Percentiles rank a stretch among this genome's conserved stretches.
Evolutionary conservation across 139 green algal species (phyloP).

Genomic region (Protoeuglena noctilucae): DNA sequence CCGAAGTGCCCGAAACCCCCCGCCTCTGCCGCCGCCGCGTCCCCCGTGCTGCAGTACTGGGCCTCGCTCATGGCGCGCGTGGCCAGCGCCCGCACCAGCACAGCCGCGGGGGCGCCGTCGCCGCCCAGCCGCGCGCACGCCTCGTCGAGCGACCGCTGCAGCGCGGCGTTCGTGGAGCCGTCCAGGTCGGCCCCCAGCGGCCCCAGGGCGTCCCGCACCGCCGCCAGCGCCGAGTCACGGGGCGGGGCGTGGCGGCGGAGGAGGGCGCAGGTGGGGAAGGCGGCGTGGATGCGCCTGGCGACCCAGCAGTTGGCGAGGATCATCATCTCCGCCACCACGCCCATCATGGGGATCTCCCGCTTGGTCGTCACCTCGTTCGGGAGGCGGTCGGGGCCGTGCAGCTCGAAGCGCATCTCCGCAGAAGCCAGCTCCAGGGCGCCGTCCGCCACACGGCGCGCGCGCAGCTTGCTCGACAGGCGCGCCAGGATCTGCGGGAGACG

Average conservation of each 20-base stretch:
- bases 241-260: slow-evolving; percentile 52
- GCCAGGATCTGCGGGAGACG: not conserved
- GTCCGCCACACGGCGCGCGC: slow-evolving; percentile 21
- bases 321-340: slow-evolving; percentile 38
- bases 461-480: slow-evolving; percentile 18
- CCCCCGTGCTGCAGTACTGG: slow-evolving; percentile 73
- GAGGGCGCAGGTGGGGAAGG: slow-evolving; percentile 53
- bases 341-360: slow-evolving; percentile 32
- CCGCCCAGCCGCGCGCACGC: no score
- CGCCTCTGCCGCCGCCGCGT: slow-evolving; percentile 17
- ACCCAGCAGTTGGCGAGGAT: slow-evolving; percentile 35
- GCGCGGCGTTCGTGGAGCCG: slow-evolving; percentile 20
- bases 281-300: slow-evolving; percentile 19
- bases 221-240: slow-evolving; percentile 34
- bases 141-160: slow-evolving; percentile 44
- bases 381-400: slow-evolving; percentile 8
- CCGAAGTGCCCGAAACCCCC: slow-evolving; percentile 78
- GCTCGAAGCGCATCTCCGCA: slow-evolving; percentile 39
- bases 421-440: slow-evolving; percentile 46
- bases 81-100: no score
- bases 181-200: slow-evolving; percentile 39
- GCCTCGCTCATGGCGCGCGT: slow-evolving; percentile 60
- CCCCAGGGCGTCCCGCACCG: slow-evolving; percentile 33
- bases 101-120: no score
- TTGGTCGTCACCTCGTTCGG: slow-evolving; percentile 21